Percentiles rank a stretch among this genome's conserved stretches.
These are phyloP conservation scores for Dactylellina parvicollis DNA, from an alignment of 2,329 filamentous ascomycete genomes.

Conservation along the genomic window DNA sequence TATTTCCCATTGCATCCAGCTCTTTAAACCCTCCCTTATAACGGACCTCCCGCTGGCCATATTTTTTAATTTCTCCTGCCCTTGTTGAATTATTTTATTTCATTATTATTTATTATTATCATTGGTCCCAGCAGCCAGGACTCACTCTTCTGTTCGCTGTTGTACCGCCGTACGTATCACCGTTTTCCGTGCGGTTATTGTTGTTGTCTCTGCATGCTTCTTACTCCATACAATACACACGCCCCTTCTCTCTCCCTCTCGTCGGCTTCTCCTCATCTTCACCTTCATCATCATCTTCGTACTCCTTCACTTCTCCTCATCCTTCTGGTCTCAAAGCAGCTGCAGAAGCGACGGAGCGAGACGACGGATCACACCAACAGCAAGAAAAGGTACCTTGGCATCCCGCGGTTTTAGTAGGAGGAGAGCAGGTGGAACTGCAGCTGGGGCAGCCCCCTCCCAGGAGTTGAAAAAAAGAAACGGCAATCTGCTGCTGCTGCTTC, in stretches of 20 bases:
- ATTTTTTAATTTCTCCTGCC: slow-evolving; percentile 14
- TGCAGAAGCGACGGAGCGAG: background rate
- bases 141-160: background rate
- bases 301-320: background rate
- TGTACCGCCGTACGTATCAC: background rate
- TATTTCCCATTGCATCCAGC: slow-evolving; percentile 37
- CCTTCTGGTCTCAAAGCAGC: background rate
- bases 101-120: too few species aligned
- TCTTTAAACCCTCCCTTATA: too few species aligned
- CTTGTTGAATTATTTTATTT: too few species aligned
- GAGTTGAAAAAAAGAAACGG: background rate
- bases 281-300: slow-evolving; percentile 9
- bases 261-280: background rate
- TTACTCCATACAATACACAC: background rate
- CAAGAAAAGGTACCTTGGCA: slow-evolving; percentile 4
- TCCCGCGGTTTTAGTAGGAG: background rate
- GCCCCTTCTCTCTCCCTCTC: background rate
- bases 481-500: background rate
- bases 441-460: background rate
- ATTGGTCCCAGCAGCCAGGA: background rate
- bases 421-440: background rate
- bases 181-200: background rate
- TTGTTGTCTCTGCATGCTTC: background rate
- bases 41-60: slow-evolving; percentile 3
- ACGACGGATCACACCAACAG: background rate